Conservation (phyloP, 306 rosid genomes). For the Inga leiocalycina region DNA sequence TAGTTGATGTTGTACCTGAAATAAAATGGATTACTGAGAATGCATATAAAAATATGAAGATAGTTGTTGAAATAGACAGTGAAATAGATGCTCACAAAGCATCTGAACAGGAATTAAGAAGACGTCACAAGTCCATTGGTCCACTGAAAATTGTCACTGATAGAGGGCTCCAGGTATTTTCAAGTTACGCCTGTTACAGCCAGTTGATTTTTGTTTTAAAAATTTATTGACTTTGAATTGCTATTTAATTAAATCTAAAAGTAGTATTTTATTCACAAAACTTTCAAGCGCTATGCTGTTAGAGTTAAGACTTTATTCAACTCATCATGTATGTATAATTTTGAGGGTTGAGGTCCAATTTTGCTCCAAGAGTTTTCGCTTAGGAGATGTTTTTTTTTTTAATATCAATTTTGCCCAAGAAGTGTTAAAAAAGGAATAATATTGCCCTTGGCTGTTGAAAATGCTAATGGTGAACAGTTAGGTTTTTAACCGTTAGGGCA, state of each 20-base stretch:
- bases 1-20: conserved; percentile 87
- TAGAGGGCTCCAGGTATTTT: conserved; percentile 85
- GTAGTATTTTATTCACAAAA: conserved; percentile 14
- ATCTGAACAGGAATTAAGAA: conserved; percentile 69
- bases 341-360: too few relatives aligned
- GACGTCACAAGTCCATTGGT: conserved; percentile 80
- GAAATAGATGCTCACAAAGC: conserved; percentile 74
- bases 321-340: conserved; percentile 8
- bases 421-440: too few relatives aligned
- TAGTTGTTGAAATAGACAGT: conserved; percentile 78
- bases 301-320: conserved; percentile 2
- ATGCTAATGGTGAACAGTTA: too few relatives aligned
- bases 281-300: conserved; percentile 16
- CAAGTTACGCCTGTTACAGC: conserved; percentile 7
- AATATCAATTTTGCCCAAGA: too few relatives aligned
- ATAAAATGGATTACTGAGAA: conserved; percentile 81
- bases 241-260: conserved; percentile 5
- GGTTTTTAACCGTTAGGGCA: too few relatives aligned
- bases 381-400: too few relatives aligned
- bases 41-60: conserved; percentile 82
- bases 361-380: too few relatives aligned
- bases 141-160: conserved; percentile 69
- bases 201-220: not conserved
- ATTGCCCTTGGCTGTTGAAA: too few relatives aligned
- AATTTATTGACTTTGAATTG: conserved; percentile 6